Base-by-base conservation (phyloP, 2,329 filamentous ascomycete genomes). In the Paramyrothecium sp. region DNA sequence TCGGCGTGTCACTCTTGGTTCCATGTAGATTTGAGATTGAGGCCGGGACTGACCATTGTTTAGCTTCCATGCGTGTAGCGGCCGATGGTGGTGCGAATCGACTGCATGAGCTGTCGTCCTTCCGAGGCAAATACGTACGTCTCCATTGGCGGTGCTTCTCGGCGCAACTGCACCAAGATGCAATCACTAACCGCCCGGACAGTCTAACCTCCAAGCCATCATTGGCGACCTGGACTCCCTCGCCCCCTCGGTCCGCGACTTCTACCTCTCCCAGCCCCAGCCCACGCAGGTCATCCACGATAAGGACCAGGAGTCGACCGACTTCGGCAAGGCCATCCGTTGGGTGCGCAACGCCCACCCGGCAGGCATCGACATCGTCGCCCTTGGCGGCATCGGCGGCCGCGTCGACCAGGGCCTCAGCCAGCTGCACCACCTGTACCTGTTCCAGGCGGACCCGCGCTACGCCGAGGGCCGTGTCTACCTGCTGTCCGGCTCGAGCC, bases 191-290 rank as follows among this genome's bases (percentile, higher is more conserved):
- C 49, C 16, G 19, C 12, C 10, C 13, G 20, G 17, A 11, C 56
- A 84, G 81, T 74, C 85, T 68, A 78, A 86, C 57, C 84, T 92
- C 2, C 78, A 90, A 67, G 79, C 83, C 55, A 92, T 99, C 60
- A 87, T 96, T 64, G 95, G 95, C 51, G 95, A 99, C 71, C 82
- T 99, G 11, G 95, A 99, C 75, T 97, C 94, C 3, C 78, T 98
- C 19, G 76, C 76, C 3, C 78, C 84, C 11, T 74, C 84, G 13
- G 82, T 90, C 12, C 80, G 81, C 54, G 67, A 80, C n/a, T 89
- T 89, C 73, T 96, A 93, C 74, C 78, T 82, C 34, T 75, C 78
- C 21, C 79, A 81, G 54, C 71, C 69, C 17, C 68, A 55, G 20
- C 72, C 70, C 72, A 79, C 91, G 2, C 68, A 79, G 13, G 79